Base-by-base conservation (phyloP, 1,139 yeast species). In the Eremothecium coryli region DNA sequence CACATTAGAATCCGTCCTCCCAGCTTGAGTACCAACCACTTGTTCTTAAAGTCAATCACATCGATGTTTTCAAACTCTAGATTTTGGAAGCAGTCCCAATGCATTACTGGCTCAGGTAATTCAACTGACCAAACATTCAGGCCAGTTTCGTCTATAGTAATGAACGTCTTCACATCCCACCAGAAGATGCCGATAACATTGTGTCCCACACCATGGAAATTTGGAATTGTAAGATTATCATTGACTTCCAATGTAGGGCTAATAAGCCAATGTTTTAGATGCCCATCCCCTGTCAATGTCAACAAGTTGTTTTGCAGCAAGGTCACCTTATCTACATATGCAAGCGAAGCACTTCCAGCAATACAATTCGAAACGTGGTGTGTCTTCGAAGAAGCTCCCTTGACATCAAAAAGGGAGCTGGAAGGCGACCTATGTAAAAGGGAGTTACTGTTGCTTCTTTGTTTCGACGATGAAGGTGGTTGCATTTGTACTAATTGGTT, bases 31-130 rank as follows among this genome's bases (percentile, higher is more conserved):
- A 50, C 37, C 14, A 52, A 37, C 49, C 53, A 48, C 29, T 45
- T 48, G 34, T 50, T 52, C 30, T 48, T 50, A 35, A 47, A 52
- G 28, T 49, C 53, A 14, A 50, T 39, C n/a, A 38, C 37, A 5
- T 26, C 37, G 6, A 51, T 40, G 15, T 44, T 43, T 10, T 46
- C 31, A 25, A 38, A 42, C 2, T 27, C 34, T 9, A 33, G 36
- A 13, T 36, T 38, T 16, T 29, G 37, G 31, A 48, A 48, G 5
- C 46, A 33, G 18, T 40, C 38, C 22, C 44, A 32, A 12, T 39
- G 31, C 18, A 37, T 31, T 5, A 43, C 23, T 3, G 51, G 43
- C 15, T 29, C 36, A 9, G 39, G 33, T 18, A 36, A 42, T 15
- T 34, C 33, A 2, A 38, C 27, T 5, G 44, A 33, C 46, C 49